Conservation (phyloP, 495 filamentous ascomycete species). For the Penicillium mononematosum region DNA sequence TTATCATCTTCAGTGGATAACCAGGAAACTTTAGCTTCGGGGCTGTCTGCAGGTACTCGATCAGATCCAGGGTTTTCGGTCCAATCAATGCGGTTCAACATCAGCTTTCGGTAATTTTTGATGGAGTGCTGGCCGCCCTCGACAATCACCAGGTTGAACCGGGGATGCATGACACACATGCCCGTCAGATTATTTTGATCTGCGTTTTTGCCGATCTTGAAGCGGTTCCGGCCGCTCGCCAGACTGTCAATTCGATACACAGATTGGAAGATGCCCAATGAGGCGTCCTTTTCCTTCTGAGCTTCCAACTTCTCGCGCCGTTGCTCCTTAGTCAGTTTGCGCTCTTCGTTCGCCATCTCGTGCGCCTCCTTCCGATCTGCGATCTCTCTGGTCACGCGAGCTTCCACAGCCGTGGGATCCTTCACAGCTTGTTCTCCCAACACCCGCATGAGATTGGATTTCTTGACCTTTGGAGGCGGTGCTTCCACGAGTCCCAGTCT, state of each 20-base stretch:
- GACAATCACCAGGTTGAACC: constrained; percentile 83
- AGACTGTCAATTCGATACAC: constrained; percentile 89
- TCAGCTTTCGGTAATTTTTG: constrained; percentile 80
- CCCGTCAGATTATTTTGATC: constrained; percentile 84
- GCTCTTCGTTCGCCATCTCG: constrained; percentile 74
- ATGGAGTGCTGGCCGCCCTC: constrained; percentile 84
- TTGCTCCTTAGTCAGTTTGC: constrained; percentile 89
- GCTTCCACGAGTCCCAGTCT: constrained; percentile 84
- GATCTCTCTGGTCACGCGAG: constrained; percentile 87
- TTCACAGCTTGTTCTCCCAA: constrained; percentile 97
- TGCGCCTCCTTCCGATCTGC: constrained; percentile 78
- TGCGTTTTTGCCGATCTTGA: constrained; percentile 88
- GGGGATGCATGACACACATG: constrained; percentile 83
- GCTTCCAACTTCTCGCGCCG: constrained; percentile 76
- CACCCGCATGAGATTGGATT: constrained; percentile 94
- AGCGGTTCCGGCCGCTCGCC: constrained; percentile 86
- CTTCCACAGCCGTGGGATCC: constrained; percentile 95
- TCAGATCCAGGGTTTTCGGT: constrained; percentile 76
- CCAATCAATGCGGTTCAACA: constrained; percentile 93
- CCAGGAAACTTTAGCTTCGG: constrained; percentile 65
- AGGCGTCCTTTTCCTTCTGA: constrained; percentile 85
- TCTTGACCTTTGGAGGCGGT: constrained; percentile 91
- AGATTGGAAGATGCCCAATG: constrained; percentile 75
- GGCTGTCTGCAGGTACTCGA: constrained; percentile 58
- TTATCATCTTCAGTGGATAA: constrained; percentile 74